Evolutionary conservation across 352 stramenopile species (phyloP).

Genomic region (Globisporangium abappressorium): DNA sequence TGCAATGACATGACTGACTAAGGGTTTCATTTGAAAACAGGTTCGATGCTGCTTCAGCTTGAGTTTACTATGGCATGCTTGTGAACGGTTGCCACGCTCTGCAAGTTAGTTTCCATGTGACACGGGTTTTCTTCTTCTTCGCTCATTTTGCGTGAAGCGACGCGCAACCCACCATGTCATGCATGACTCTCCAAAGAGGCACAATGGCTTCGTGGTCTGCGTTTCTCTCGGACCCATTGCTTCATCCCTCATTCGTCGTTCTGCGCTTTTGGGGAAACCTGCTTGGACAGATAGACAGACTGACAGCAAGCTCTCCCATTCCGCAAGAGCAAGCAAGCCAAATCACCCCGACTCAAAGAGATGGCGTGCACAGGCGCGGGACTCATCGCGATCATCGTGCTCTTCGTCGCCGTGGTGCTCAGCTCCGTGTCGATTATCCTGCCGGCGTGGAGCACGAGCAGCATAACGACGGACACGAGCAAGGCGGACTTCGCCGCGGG

Average conservation of each 20-base stretch:
- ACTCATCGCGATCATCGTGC: constrained; percentile 53
- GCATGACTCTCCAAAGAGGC: neutral
- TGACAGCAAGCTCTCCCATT: no score
- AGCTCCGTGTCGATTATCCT: constrained; percentile 62
- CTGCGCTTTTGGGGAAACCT: no score
- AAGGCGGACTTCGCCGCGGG: constrained; percentile 55
- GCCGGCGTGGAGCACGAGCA: constrained; percentile 64
- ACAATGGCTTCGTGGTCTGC: neutral
- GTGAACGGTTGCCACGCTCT: neutral
- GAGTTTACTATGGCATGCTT: neutral
- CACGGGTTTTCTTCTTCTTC: neutral
- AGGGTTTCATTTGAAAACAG: no score
- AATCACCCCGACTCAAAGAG: neutral
- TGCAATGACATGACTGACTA: no score
- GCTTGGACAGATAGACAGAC: no score
- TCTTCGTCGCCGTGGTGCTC: constrained; percentile 52
- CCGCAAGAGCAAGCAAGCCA: no score
- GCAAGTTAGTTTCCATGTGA: no score
- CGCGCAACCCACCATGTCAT: neutral
- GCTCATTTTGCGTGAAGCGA: neutral
- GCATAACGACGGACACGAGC: constrained; percentile 23
- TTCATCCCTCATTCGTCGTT: neutral
- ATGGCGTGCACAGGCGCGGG: constrained; percentile 60
- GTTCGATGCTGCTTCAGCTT: neutral
- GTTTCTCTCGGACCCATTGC: neutral